Evolutionary conservation across 1,139 yeast species (phyloP).

Genomic region (Blastobotrys persicus): DNA sequence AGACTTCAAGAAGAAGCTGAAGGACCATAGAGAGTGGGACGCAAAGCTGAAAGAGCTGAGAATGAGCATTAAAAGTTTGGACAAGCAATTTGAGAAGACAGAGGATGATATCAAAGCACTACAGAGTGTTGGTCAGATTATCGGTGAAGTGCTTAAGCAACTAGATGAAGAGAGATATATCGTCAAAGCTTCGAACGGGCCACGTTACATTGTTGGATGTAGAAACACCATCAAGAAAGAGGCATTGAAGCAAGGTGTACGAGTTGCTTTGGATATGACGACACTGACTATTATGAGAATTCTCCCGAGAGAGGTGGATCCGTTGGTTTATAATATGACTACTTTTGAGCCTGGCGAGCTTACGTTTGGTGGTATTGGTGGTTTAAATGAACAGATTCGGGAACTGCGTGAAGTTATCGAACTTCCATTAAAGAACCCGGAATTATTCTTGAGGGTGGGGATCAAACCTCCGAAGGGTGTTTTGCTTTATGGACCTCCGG

Average conservation of each 20-base stretch:
- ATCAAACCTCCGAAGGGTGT: constrained; percentile 99
- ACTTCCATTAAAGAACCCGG: constrained; percentile 95
- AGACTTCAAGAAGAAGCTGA: constrained; percentile 78
- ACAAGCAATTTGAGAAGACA: constrained; percentile 83
- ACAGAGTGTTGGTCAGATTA: constrained; percentile 96
- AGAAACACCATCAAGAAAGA: constrained; percentile 88
- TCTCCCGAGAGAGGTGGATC: constrained; percentile 97
- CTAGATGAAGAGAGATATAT: constrained; percentile 90
- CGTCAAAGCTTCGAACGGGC: constrained; percentile 96
- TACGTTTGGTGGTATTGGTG: constrained; percentile 95
- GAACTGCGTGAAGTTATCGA: constrained; percentile 98
- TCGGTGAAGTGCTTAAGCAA: constrained; percentile 96
- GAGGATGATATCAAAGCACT: constrained; percentile 96
- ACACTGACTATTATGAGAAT: constrained; percentile 97
- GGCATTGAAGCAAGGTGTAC: constrained; percentile 83
- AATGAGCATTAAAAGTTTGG: constrained; percentile 77
- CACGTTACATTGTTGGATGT: constrained; percentile 96
- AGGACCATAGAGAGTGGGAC: constrained; percentile 95
- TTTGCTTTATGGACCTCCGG: constrained; percentile 97
- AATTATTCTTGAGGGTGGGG: constrained; percentile 91
- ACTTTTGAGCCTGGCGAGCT: constrained; percentile 96
- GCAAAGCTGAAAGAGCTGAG: constrained; percentile 84
- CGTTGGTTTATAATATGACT: constrained; percentile 97
- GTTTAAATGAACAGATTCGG: constrained; percentile 90
- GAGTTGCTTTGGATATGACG: constrained; percentile 97